Percentiles rank a stretch among this genome's conserved stretches.
Conservation (phyloP, 768 basidiomycete genomes). For the Ramaria sp. region DNA sequence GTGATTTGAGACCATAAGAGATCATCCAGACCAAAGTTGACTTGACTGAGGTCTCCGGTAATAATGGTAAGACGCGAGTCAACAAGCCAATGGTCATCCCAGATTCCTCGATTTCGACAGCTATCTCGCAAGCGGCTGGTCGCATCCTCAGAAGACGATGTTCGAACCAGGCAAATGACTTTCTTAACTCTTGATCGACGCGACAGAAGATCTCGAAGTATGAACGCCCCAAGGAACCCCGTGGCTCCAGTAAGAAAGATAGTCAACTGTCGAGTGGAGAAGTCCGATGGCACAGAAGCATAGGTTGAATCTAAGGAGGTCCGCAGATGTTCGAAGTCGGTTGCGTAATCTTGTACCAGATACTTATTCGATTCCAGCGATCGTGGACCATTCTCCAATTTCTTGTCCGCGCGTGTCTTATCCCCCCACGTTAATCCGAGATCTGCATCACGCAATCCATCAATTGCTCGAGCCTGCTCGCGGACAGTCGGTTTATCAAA, state of each 20-base stretch:
- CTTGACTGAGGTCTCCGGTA: slow-evolving; percentile 70
- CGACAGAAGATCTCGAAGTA: slow-evolving; percentile 69
- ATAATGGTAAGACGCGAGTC: slow-evolving; percentile 66
- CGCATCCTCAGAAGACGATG: slow-evolving; percentile 48
- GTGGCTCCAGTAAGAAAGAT: slow-evolving; percentile 96
- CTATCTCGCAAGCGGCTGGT: slow-evolving; percentile 60
- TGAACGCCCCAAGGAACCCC: slow-evolving; percentile 92
- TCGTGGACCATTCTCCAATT: slow-evolving; percentile 8
- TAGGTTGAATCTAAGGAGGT: slow-evolving; percentile 52
- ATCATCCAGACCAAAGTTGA: slow-evolving; percentile 60
- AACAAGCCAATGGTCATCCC: slow-evolving; percentile 77
- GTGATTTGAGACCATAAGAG: slow-evolving; percentile 58
- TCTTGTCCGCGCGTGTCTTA: slow-evolving; percentile 13
- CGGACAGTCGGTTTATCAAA: slow-evolving; percentile 84
- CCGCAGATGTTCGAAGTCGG: slow-evolving; percentile 61
- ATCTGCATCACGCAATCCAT: slow-evolving; percentile 65
- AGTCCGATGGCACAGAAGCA: slow-evolving; percentile 46
- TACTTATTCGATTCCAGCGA: slow-evolving; percentile 2
- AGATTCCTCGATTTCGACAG: slow-evolving; percentile 70
- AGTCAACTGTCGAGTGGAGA: slow-evolving; percentile 43
- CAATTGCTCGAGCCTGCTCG: slow-evolving; percentile 67
- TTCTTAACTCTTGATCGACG: slow-evolving; percentile 56
- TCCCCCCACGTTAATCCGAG: slow-evolving; percentile 50
- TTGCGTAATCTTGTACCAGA: slow-evolving; percentile 49
- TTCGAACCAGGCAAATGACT: slow-evolving; percentile 89